Evolutionary conservation across 257 asterid species (phyloP).

Genomic region (Vinca minor): DNA sequence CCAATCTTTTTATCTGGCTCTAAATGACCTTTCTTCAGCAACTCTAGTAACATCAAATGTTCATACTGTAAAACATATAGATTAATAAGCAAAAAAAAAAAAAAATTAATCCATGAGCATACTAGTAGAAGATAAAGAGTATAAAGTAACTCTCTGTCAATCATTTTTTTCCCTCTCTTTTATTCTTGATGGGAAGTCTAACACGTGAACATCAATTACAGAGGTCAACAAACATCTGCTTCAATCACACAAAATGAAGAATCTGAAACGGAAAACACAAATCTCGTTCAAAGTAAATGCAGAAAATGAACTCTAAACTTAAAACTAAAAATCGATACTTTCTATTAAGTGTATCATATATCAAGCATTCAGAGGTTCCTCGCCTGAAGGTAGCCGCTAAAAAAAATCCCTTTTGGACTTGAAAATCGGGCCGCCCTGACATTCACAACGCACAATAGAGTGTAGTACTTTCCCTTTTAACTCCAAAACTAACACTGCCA

Average conservation of each 20-base stretch:
- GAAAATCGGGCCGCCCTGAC: background rate
- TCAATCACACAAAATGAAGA: background rate
- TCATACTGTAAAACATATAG: conserved; percentile 48
- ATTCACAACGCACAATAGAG: background rate
- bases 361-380: background rate
- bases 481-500: background rate
- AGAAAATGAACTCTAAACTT: background rate
- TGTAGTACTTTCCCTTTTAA: background rate
- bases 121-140: background rate
- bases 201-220: background rate
- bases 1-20: conserved; percentile 87
- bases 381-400: background rate
- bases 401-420: background rate
- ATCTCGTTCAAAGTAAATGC: background rate
- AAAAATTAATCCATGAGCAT: too few species aligned
- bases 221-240: background rate
- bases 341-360: too few species aligned
- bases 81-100: background rate
- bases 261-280: background rate
- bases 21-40: conserved; percentile 76
- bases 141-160: background rate
- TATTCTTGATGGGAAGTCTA: too few species aligned
- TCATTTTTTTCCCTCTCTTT: background rate
- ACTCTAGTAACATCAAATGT: conserved; percentile 47
- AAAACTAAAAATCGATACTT: background rate